A percentile compares a stretch with the other conserved stretches of the same genome.
These are phyloP conservation scores for Kandelia obovata DNA, from an alignment of 345 rosid species.

Conservation along the genomic window DNA sequence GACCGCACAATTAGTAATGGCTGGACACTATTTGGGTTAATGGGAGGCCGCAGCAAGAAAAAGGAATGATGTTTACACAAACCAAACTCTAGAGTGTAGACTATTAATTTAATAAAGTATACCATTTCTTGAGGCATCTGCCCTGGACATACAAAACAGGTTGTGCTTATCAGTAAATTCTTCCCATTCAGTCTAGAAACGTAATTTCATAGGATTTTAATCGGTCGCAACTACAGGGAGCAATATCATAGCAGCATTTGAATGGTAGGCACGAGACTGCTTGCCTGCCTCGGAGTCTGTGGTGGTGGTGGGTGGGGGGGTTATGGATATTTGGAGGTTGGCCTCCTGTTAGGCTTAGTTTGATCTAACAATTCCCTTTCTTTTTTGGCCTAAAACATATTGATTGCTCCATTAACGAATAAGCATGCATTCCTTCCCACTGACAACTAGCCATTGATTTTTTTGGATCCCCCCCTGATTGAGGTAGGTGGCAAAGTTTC, in stretches of 20 bases:
- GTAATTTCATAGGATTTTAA: neutral
- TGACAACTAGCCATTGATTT: slow-evolving; percentile 3
- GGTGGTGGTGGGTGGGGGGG: slow-evolving; percentile 15
- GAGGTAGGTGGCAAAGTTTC: neutral
- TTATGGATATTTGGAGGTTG: slow-evolving; percentile 3
- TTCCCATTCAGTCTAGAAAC: slow-evolving; percentile 11
- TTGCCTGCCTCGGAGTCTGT: slow-evolving; percentile 12
- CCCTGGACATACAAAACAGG: neutral
- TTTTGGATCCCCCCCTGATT: no score
- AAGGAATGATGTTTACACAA: neutral
- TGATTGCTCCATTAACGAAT: slow-evolving; percentile 11
- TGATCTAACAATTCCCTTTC: neutral
- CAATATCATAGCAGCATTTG: slow-evolving; percentile 7
- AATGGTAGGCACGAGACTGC: slow-evolving; percentile 6
- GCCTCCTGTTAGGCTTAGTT: slow-evolving; percentile 8
- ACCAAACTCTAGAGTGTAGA: neutral
- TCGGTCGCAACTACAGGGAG: neutral
- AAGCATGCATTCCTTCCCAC: neutral
- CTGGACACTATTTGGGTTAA: neutral
- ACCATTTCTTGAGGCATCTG: neutral
- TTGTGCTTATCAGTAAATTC: neutral
- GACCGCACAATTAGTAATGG: slow-evolving; percentile 22
- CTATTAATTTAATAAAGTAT: neutral
- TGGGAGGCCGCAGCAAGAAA: neutral
- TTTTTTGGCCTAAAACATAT: slow-evolving; percentile 13